phyloP scores from a whole-genome alignment of 1,139 yeast genomes.

The Debaryomyces sp. region DNA sequence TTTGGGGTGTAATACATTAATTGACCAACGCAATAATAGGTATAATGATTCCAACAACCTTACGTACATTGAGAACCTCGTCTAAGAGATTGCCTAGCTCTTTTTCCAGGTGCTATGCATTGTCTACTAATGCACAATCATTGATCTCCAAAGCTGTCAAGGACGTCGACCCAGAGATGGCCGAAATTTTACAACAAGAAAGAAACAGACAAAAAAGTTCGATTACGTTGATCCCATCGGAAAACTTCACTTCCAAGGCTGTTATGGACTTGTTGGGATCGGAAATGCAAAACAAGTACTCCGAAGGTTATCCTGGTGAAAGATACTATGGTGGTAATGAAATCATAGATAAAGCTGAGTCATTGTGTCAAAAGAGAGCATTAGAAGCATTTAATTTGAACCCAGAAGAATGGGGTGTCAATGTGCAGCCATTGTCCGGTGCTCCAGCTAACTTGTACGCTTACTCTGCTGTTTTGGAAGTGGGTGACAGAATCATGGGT shows the following conservation, averaged over 20 bases:
- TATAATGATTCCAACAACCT: slow-evolving; percentile 22
- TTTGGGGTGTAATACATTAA: not conserved
- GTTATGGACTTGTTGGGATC: slow-evolving; percentile 94
- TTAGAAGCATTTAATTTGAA: slow-evolving; percentile 78
- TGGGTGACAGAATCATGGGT: slow-evolving; percentile 95
- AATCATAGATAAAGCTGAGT: slow-evolving; percentile 88
- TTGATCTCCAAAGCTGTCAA: slow-evolving; percentile 65
- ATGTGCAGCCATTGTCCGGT: slow-evolving; percentile 92
- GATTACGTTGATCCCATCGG: slow-evolving; percentile 90
- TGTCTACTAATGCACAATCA: slow-evolving; percentile 50
- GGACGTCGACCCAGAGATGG: slow-evolving; percentile 86
- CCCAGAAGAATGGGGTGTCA: slow-evolving; percentile 90
- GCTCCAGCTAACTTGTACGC: slow-evolving; percentile 96
- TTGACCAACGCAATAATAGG: slow-evolving; percentile 1
- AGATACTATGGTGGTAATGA: slow-evolving; percentile 98
- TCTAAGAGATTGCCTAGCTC: slow-evolving; percentile 16
- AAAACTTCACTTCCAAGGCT: slow-evolving; percentile 91
- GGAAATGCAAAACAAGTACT: slow-evolving; percentile 96
- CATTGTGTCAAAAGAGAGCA: slow-evolving; percentile 89
- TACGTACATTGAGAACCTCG: slow-evolving; percentile 25
- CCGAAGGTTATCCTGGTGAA: slow-evolving; percentile 98
- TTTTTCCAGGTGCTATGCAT: slow-evolving; percentile 41
- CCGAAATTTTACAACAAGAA: slow-evolving; percentile 70
- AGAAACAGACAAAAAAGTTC: slow-evolving; percentile 85
- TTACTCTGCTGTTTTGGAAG: slow-evolving; percentile 87